A percentile compares a stretch with the other conserved stretches of the same genome.
Conservation (phyloP, 306 rosid species). For the Castanea mollissima region DNA sequence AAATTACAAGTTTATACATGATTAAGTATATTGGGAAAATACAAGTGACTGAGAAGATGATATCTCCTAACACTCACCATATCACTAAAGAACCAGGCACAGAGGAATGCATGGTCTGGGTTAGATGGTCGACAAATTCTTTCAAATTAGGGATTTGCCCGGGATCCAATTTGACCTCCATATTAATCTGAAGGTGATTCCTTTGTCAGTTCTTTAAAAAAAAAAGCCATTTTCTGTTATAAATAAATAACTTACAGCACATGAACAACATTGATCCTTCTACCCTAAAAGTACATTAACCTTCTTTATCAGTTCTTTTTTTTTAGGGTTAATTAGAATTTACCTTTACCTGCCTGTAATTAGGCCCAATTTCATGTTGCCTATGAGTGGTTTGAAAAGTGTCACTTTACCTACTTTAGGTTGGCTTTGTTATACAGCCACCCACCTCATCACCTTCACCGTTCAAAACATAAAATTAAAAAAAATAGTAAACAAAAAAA, state of each 20-base stretch:
- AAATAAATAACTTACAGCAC: not conserved
- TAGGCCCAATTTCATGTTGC: too few species aligned
- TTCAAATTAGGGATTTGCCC: constrained; percentile 59
- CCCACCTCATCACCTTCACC: too few species aligned
- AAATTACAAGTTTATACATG: constrained; percentile 20
- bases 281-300: too few species aligned
- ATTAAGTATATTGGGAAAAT: not conserved
- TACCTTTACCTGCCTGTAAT: too few species aligned
- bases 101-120: constrained; percentile 65
- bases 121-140: constrained; percentile 76
- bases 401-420: too few species aligned
- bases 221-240: not conserved
- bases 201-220: not conserved
- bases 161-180: constrained; percentile 63
- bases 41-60: constrained; percentile 2
- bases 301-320: not conserved
- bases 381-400: too few species aligned
- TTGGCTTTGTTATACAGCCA: too few species aligned
- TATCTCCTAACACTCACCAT: constrained; percentile 53
- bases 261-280: not conserved
- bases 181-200: constrained; percentile 64
- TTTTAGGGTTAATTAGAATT: too few species aligned
- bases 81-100: constrained; percentile 81
- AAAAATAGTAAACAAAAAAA: too few species aligned
- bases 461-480: too few species aligned